Conservation (phyloP, 352 stramenopile genomes). For the Discostella stelligera region DNA sequence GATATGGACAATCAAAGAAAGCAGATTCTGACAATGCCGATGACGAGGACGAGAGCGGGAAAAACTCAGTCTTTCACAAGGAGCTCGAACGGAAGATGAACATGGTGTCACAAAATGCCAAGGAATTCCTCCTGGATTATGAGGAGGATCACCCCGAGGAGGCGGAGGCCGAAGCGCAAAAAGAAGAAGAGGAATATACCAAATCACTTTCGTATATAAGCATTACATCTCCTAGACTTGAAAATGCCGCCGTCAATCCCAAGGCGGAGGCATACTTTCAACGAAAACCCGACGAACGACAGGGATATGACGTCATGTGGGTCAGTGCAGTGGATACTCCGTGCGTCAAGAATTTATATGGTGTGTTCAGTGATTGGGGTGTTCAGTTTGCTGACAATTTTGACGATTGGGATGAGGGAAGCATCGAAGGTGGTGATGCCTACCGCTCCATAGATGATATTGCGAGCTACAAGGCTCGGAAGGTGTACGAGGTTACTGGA, state of each 20-base stretch:
- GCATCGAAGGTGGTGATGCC: constrained; percentile 53
- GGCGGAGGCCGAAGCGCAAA: constrained; percentile 32
- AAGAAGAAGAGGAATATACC: constrained; percentile 43
- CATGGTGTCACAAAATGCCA: constrained; percentile 39
- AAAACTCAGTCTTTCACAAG: constrained; percentile 35
- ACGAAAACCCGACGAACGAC: constrained; percentile 54
- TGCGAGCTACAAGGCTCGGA: constrained; percentile 74
- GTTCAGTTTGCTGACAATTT: constrained; percentile 82
- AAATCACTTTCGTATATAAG: constrained; percentile 50
- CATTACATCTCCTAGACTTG: constrained; percentile 55
- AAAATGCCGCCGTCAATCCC: constrained; percentile 63
- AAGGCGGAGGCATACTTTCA: constrained; percentile 71
- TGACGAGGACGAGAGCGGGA: constrained; percentile 17
- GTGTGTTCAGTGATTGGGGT: constrained; percentile 74
- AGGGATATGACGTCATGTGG: constrained; percentile 79
- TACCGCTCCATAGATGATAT: constrained; percentile 78
- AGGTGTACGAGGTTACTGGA: constrained; percentile 73
- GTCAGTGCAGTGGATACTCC: constrained; percentile 74
- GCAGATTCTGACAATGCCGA: constrained; percentile 12
- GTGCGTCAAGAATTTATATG: constrained; percentile 68
- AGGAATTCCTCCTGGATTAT: constrained; percentile 51
- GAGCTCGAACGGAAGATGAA: constrained; percentile 46
- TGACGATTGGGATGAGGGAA: constrained; percentile 70
- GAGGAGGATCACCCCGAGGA: constrained; percentile 54
- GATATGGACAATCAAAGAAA: constrained; percentile 30